phyloP scores from a whole-genome alignment of 768 basidiomycete genomes.

The Hygrocybe coccinea region DNA sequence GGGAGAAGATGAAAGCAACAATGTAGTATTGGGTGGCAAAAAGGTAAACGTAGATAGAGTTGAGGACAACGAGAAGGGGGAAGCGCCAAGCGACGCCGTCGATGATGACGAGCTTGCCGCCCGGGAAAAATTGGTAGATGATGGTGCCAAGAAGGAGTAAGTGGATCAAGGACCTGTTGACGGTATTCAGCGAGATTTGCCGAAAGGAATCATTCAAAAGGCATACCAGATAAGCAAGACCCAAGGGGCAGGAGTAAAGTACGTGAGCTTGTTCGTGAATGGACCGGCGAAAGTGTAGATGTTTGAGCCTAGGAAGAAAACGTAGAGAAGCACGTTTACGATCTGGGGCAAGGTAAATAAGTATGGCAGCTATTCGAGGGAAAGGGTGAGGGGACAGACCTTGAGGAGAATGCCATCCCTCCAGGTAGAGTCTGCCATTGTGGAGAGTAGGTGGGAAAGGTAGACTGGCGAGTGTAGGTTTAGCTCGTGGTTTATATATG shows the following conservation, averaged over 20 bases:
- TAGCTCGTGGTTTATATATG: background rate
- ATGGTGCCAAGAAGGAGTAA: conserved; percentile 85
- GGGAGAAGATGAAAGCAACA: conserved; percentile 76
- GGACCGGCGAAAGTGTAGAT: conserved; percentile 81
- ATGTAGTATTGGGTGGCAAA: conserved; percentile 78
- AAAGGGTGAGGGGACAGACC: conserved; percentile 32
- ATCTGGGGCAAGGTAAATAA: conserved; percentile 37
- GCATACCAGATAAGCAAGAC: conserved; percentile 84
- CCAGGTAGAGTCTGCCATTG: conserved; percentile 58
- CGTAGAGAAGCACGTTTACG: conserved; percentile 76
- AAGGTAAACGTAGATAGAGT: conserved; percentile 83
- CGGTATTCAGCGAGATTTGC: conserved; percentile 8
- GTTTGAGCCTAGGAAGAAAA: conserved; percentile 86
- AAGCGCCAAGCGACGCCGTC: conserved; percentile 91
- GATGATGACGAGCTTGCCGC: conserved; percentile 72
- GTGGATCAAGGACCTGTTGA: conserved; percentile 76
- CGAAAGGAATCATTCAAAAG: background rate
- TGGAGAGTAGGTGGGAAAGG: conserved; percentile 8
- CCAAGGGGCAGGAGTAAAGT: conserved; percentile 91
- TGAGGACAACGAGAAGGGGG: conserved; percentile 80
- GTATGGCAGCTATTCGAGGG: too few relatives aligned
- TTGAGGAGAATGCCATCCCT: conserved; percentile 81
- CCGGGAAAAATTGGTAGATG: conserved; percentile 81
- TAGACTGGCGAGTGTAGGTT: background rate
- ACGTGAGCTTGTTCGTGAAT: conserved; percentile 58